Base-by-base conservation (phyloP, 139 green algal species). In the Tetradesmus lagerheimii region DNA sequence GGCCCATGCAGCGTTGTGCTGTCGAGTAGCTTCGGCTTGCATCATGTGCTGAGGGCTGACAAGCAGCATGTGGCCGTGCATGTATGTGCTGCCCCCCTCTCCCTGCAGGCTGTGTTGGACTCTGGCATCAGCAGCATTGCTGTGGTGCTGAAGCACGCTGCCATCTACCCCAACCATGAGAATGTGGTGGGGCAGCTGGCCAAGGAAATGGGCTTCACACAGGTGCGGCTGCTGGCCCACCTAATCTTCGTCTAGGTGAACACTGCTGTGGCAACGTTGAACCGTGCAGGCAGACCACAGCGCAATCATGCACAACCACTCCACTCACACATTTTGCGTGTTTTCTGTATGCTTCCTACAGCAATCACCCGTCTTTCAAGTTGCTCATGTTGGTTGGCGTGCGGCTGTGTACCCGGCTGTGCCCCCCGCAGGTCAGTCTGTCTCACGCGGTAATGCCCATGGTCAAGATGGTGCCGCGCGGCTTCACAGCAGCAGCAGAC, bases 401-500 rank as follows among this genome's bases (percentile, higher is more conserved):
- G 12, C 8, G 8, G n/a, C n/a, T 71, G 23, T 71, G 9, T 80
- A 35, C 83, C 34, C 27, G 66, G 15, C 45, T 78, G 34, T n/a
- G n/a, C n/a, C n/a, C 27, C 79, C 41, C 77, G 34, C 96, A 99
- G 80, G 92, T 99, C 45, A 97, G 95, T 31, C 88, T 98, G 31
- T 98, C 96, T 3, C 91, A 92, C 0, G 86, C 92, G 39, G 95
- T 99, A 3, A 98, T 99, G 96, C 97, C 96, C 9, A 99, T 99
- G 98, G 97, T 99, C 1, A 98, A 98, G 89, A 98, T 99, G 95
- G 98, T 99, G n/a, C 97, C 98, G 0, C 93, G 98, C 2, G 98
- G 98, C 12, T 99, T 98, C 96, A 99, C 98, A 29, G 97, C 98
- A 25, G 93, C 95, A 25, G 98, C 98, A 2, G 98, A 99, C 79